phyloP scores from a whole-genome alignment of 495 filamentous ascomycete genomes.

The Thermochaetoides thermophila region DNA sequence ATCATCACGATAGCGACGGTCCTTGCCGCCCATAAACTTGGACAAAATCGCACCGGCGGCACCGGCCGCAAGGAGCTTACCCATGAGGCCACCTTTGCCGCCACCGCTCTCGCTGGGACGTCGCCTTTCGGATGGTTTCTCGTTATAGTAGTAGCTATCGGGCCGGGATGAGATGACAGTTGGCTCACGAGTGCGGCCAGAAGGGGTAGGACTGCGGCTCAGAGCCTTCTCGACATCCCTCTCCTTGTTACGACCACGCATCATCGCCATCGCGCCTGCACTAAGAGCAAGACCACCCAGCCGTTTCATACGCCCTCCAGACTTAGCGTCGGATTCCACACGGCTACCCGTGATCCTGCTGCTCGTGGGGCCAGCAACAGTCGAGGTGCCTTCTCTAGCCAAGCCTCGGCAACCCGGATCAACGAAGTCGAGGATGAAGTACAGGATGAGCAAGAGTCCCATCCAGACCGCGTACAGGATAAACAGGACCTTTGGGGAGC shows the following conservation, averaged over 20 bases:
- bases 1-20: slow-evolving; percentile 43
- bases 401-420: slow-evolving; percentile 32
- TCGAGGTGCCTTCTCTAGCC: slow-evolving; percentile 24
- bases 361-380: slow-evolving; percentile 4
- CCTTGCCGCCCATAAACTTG: slow-evolving; percentile 45
- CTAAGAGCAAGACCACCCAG: slow-evolving; percentile 40
- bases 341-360: slow-evolving; percentile 10
- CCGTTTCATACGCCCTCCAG: slow-evolving; percentile 34
- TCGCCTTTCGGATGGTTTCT: slow-evolving; percentile 39
- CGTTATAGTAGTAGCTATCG: slow-evolving; percentile 43
- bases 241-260: slow-evolving; percentile 29
- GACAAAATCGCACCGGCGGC: slow-evolving; percentile 52
- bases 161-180: slow-evolving; percentile 36
- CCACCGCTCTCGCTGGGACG: slow-evolving; percentile 9
- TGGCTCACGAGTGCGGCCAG: slow-evolving; percentile 20
- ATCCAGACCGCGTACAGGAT: slow-evolving; percentile 68
- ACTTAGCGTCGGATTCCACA: too few relatives aligned
- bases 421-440: slow-evolving; percentile 58
- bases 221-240: slow-evolving; percentile 21
- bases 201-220: slow-evolving; percentile 18
- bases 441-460: slow-evolving; percentile 47
- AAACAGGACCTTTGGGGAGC: slow-evolving; percentile 71
- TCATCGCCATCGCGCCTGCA: slow-evolving; percentile 44
- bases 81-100: slow-evolving; percentile 41
- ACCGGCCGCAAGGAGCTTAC: slow-evolving; percentile 49